Base-by-base conservation (phyloP, 2,329 filamentous ascomycete genomes). In the Talaromyces albobiverticillius region DNA sequence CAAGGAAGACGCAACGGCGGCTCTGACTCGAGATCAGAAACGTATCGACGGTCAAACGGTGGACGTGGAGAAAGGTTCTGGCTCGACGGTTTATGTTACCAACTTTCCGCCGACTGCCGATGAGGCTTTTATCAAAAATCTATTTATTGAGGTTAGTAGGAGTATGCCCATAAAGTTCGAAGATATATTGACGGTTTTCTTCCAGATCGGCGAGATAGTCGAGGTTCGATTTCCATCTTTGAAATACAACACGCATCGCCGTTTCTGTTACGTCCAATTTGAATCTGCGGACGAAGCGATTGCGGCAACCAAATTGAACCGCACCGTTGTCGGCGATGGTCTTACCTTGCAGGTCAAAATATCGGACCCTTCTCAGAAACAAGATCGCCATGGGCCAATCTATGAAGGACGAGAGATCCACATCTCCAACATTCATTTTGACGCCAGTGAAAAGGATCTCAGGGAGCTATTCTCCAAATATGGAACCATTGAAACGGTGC, bases 231-330 rank as follows among this genome's bases (percentile, higher is more conserved):
- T 94, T 74, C 94, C 94, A 2, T 96, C 90, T 54, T 82, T 99
- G 49, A 95, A 95, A 68, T 91, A 82, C 70, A 93, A 96, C 64
- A 86, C 87, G 1, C 86, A 89, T 62, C 89, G 94, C 29, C 87
- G 94, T 22, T 99, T 99, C 75, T 96, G 92, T 76, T 99, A 99
- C 70, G 80, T 96, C 6, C 90, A 95, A n/a, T 96, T 96, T 68
- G 81, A 85, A 46, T 83, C 84, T 29, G 72, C 81, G 2, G 79
- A 80, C n/a, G 82, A 83, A 50, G 89, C 91, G 0, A 79, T 83
- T 36, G 83, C 82, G 46, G 92, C 92, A 1, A 87, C 86, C 0
- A 75, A 83, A 55, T 81, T 96, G 46, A 81, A 96, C 64, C 87
- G 87, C 23, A 85, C 80, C 54, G 68, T 85, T 20, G 72, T 95